phyloP scores from a whole-genome alignment of 768 basidiomycete species.

The Suillus placidus region DNA sequence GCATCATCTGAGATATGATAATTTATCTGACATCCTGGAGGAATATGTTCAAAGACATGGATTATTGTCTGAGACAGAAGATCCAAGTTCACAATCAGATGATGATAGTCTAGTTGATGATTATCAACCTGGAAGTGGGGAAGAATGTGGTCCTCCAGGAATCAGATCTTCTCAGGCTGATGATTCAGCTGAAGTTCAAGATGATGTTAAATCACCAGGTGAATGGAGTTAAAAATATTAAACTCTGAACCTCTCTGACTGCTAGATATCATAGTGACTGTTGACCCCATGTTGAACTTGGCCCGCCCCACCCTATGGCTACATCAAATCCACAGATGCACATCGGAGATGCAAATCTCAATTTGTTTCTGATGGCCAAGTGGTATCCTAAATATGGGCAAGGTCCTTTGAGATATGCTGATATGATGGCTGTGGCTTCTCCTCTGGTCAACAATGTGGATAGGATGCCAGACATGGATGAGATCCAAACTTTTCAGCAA shows the following conservation, averaged over 20 bases:
- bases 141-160: too few species aligned
- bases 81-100: too few species aligned
- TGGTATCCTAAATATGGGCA: neutral
- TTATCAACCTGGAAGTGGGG: too few species aligned
- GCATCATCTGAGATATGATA: too few species aligned
- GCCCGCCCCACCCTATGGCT: neutral
- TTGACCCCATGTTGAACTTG: neutral
- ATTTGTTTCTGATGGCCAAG: neutral
- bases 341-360: neutral
- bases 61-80: too few species aligned
- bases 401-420: neutral
- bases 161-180: too few species aligned
- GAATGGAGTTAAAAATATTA: neutral
- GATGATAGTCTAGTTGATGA: too few species aligned
- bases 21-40: too few species aligned
- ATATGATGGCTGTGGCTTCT: neutral
- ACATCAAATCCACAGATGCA: neutral
- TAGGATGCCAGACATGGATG: neutral
- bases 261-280: too few species aligned
- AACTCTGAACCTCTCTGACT: neutral
- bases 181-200: too few species aligned
- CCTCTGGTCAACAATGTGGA: neutral
- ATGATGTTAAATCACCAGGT: too few species aligned
- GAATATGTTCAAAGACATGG: too few species aligned
- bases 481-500: neutral